Conservation (phyloP, 1,284 basidiomycete genomes). For the Puccinia novopanici region DNA sequence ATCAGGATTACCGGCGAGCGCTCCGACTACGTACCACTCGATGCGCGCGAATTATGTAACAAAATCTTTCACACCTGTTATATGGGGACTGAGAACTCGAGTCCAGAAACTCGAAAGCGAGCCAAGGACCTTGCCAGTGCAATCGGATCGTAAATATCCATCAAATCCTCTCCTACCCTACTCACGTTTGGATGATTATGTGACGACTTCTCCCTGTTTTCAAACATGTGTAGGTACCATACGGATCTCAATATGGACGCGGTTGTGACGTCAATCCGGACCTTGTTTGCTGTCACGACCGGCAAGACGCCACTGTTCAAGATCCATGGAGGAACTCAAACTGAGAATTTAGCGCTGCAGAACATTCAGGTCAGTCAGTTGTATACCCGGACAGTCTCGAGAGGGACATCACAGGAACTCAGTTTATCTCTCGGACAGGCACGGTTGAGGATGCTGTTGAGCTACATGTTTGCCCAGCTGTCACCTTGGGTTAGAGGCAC, state of each 20-base stretch:
- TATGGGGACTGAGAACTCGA: slow-evolving; percentile 50
- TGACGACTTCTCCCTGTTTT: slow-evolving; percentile 1
- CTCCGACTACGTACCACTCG: slow-evolving; percentile 36
- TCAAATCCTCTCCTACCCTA: not conserved
- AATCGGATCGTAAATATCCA: slow-evolving; percentile 35
- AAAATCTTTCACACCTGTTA: slow-evolving; percentile 50
- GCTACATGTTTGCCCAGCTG: slow-evolving; percentile 50
- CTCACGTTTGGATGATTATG: not conserved
- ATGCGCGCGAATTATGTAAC: slow-evolving; percentile 44
- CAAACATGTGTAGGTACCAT: slow-evolving; percentile 25
- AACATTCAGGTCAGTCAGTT: slow-evolving; percentile 36
- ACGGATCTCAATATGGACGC: slow-evolving; percentile 47
- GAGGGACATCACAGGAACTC: not conserved
- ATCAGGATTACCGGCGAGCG: slow-evolving; percentile 25
- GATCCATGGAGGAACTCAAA: slow-evolving; percentile 36
- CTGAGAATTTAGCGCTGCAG: slow-evolving; percentile 50
- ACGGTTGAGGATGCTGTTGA: slow-evolving; percentile 48
- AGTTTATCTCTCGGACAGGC: slow-evolving; percentile 2
- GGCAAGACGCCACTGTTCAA: slow-evolving; percentile 42
- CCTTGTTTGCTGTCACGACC: slow-evolving; percentile 39
- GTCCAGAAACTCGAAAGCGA: slow-evolving; percentile 44
- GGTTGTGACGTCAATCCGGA: slow-evolving; percentile 39
- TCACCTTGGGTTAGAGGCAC: slow-evolving; percentile 47
- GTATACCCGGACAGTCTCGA: not conserved
- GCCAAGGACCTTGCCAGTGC: slow-evolving; percentile 40